Percentiles rank a stretch among this genome's conserved stretches.
phyloP scores from a whole-genome alignment of 164 flowering plant genomes.

The Chimonanthus salicifolius region DNA sequence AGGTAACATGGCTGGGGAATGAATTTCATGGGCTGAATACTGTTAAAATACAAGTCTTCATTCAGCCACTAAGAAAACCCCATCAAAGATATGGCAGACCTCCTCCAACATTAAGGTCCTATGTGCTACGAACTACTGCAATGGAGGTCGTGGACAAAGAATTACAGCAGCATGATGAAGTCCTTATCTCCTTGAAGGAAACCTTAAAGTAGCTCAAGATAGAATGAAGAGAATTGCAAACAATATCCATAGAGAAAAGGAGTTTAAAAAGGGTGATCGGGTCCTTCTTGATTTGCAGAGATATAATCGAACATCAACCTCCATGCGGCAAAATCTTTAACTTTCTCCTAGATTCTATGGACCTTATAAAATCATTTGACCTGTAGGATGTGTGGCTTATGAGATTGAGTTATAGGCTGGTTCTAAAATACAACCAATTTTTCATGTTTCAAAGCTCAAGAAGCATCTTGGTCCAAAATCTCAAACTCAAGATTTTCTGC shows the following conservation, averaged over 20 bases:
- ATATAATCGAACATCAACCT: background rate
- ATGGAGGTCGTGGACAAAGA: background rate
- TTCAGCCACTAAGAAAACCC: background rate
- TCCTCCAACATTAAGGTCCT: background rate
- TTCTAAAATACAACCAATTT: background rate
- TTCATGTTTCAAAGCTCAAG: background rate
- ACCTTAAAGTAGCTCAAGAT: background rate
- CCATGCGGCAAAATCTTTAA: background rate
- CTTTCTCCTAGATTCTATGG: background rate
- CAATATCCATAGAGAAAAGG: background rate
- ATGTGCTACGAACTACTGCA: background rate
- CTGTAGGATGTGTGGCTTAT: background rate
- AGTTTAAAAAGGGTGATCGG: background rate
- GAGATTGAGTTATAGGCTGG: background rate
- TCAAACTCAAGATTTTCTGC: background rate
- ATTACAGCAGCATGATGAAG: background rate
- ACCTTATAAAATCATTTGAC: background rate
- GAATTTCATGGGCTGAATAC: background rate
- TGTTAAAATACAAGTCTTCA: background rate
- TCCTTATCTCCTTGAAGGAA: background rate
- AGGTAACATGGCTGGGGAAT: background rate
- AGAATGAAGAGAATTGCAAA: background rate
- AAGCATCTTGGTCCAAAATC: background rate
- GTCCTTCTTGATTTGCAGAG: background rate
- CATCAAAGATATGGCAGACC: conserved; percentile 1